Conservation (phyloP, 1,139 yeast species). For the Taphrina wiesneri region DNA sequence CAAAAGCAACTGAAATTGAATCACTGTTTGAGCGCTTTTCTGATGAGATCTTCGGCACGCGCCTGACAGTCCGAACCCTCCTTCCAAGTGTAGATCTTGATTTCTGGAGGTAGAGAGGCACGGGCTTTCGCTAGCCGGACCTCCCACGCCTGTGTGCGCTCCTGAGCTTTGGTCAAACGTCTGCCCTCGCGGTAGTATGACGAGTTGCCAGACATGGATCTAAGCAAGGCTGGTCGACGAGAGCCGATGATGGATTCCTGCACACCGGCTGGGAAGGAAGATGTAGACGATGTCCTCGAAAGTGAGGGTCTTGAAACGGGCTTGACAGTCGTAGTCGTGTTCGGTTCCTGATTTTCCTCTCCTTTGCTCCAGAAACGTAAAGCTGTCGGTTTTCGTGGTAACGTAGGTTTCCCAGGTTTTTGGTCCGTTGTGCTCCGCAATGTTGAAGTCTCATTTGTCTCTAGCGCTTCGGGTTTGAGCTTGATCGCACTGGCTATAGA, state of each 20-base stretch:
- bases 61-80: constrained; percentile 24
- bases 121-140: constrained; percentile 18
- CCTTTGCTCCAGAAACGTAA: constrained; percentile 21
- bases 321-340: not conserved
- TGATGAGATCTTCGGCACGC: constrained; percentile 14
- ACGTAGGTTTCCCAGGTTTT: not conserved
- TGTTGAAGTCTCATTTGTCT: not conserved
- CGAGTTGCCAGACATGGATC: constrained; percentile 11
- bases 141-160: constrained; percentile 29
- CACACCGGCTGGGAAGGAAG: not conserved
- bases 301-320: not conserved
- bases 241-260: not conserved
- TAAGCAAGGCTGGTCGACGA: not conserved
- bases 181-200: constrained; percentile 18
- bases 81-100: constrained; percentile 29
- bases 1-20: not conserved
- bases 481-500: not conserved
- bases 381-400: constrained; percentile 28
- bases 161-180: constrained; percentile 3
- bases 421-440: not conserved
- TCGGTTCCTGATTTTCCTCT: not conserved
- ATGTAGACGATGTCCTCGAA: not conserved
- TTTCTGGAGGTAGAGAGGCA: not conserved
- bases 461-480: not conserved
- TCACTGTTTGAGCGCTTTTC: not conserved